Evolutionary conservation across 305 asterid genomes (phyloP).

Genomic region (Striga hermonthica): DNA sequence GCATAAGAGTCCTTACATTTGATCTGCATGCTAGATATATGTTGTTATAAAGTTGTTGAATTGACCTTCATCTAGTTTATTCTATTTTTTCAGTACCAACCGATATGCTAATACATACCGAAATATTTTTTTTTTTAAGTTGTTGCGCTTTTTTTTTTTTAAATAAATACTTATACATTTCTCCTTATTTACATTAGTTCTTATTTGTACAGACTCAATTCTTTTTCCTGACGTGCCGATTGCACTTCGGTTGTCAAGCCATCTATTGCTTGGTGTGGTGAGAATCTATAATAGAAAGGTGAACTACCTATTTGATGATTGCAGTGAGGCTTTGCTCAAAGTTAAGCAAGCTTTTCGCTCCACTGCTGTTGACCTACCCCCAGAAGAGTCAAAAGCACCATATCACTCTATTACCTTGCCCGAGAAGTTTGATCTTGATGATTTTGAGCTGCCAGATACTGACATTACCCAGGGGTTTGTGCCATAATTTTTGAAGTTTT

Average conservation of each 20-base stretch:
- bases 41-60: background rate
- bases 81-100: background rate
- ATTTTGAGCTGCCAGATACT: conserved; percentile 89
- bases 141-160: background rate
- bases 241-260: conserved; percentile 96
- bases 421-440: conserved; percentile 95
- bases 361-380: conserved; percentile 92
- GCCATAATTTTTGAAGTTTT: conserved; percentile 18
- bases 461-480: conserved; percentile 85
- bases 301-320: conserved; percentile 91
- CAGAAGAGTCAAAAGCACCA: conserved; percentile 96
- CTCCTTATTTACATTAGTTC: conserved; percentile 27
- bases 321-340: conserved; percentile 94
- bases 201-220: conserved; percentile 66
- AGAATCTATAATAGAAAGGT: conserved; percentile 92
- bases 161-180: background rate
- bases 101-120: background rate
- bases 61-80: conserved; percentile 8
- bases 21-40: conserved; percentile 14
- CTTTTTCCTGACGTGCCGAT: conserved; percentile 88
- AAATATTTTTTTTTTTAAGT: background rate
- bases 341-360: conserved; percentile 96
- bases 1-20: background rate
- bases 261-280: conserved; percentile 96
- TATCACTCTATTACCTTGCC: conserved; percentile 94